Conservation (phyloP, 306 rosid species). For the Benincasa hispida region DNA sequence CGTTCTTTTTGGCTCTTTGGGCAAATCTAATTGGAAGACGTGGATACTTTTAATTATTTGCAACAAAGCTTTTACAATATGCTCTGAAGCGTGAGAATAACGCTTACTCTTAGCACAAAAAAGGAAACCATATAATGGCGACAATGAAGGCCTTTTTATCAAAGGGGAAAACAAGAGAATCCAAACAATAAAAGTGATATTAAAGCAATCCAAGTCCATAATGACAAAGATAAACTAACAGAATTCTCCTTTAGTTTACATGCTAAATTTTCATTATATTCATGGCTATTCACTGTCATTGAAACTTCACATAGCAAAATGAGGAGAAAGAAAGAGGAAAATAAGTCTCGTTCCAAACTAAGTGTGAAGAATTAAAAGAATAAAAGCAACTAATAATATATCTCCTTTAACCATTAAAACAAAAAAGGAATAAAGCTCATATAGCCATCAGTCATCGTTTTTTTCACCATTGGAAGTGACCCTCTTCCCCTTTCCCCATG, state of each 20-base stretch:
- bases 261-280: neutral
- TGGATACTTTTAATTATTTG: neutral
- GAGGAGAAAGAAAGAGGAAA: neutral
- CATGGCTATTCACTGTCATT: neutral
- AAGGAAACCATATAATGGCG: neutral
- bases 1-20: neutral
- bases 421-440: neutral
- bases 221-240: neutral
- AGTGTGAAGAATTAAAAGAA: slow-evolving; percentile 13
- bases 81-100: neutral
- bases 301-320: neutral
- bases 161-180: neutral
- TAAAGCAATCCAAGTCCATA: neutral
- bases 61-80: neutral
- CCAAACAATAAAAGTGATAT: neutral
- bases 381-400: slow-evolving; percentile 18
- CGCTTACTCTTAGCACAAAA: neutral
- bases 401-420: slow-evolving; percentile 3
- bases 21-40: neutral
- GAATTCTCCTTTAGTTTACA: neutral
- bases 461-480: neutral
- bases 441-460: neutral
- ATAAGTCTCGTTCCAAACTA: slow-evolving; percentile 15
- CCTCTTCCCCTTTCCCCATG: neutral
- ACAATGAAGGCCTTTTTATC: neutral